phyloP scores from a whole-genome alignment of 225 moss, liverwort and hornwort genomes.

The Pseudisothecium myosuroides region DNA sequence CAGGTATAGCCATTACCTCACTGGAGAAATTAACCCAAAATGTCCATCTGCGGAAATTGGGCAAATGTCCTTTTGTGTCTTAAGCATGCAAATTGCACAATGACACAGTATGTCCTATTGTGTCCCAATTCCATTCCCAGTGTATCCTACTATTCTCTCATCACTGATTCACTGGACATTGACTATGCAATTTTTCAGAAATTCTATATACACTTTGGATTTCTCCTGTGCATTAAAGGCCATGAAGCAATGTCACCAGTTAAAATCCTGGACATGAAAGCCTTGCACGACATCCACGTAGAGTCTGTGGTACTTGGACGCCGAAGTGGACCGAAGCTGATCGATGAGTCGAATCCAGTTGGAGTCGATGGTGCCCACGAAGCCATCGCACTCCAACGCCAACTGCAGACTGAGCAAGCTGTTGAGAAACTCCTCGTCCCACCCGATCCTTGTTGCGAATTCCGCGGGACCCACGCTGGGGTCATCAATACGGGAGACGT shows the following conservation, averaged over 20 bases:
- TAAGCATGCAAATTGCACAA: too few relatives aligned
- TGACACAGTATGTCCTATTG: background rate
- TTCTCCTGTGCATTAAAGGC: background rate
- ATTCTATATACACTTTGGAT: background rate
- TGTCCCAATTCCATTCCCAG: too few relatives aligned
- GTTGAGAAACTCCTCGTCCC: conserved; percentile 23
- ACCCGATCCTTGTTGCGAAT: background rate
- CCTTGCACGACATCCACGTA: conserved; percentile 3
- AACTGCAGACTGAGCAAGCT: conserved; percentile 13
- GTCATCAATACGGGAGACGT: background rate
- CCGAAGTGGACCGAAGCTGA: background rate
- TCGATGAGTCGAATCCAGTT: conserved; percentile 24
- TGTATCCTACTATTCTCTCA: background rate
- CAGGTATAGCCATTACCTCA: too few relatives aligned
- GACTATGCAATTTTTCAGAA: background rate
- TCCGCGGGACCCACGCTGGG: background rate
- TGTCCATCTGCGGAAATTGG: background rate
- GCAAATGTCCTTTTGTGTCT: background rate
- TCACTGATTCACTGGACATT: background rate
- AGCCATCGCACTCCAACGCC: conserved; percentile 23
- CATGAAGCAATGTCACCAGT: background rate
- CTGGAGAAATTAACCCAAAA: too few relatives aligned
- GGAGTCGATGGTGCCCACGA: background rate
- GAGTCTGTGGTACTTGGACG: background rate
- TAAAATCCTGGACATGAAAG: background rate